phyloP scores from a whole-genome alignment of 1,139 yeast genomes.

The Hyphopichia buzzinii region DNA sequence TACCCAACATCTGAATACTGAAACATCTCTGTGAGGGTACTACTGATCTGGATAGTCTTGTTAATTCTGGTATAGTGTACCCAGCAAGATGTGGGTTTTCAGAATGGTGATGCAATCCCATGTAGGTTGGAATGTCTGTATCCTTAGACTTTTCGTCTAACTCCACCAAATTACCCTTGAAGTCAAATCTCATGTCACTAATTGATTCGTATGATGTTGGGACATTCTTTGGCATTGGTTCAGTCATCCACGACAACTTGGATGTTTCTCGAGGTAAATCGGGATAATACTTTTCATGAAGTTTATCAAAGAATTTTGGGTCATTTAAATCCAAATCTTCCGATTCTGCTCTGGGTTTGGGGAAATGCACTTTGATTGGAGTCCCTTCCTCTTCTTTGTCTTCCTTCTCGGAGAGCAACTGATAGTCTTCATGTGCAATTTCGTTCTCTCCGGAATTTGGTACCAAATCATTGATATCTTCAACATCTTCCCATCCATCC shows the following conservation, averaged over 20 bases:
- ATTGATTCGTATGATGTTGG: conserved; percentile 58
- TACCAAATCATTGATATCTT: conserved; percentile 31
- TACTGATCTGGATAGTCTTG: conserved; percentile 75
- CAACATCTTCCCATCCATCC: conserved; percentile 43
- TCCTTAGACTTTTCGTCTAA: conserved; percentile 37
- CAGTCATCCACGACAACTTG: conserved; percentile 86
- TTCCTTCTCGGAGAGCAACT: conserved; percentile 32
- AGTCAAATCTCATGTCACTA: conserved; percentile 79
- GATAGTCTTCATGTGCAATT: conserved; percentile 47
- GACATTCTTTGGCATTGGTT: conserved; percentile 51
- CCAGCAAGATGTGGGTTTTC: conserved; percentile 90
- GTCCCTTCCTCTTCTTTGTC: conserved; percentile 24
- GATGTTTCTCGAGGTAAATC: conserved; percentile 81
- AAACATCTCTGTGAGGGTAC: conserved; percentile 84
- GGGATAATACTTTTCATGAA: conserved; percentile 86
- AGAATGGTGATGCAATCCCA: conserved; percentile 91
- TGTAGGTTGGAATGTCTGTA: conserved; percentile 47
- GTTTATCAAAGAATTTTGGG: conserved; percentile 72
- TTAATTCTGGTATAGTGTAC: conserved; percentile 79
- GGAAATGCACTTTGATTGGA: conserved; percentile 55
- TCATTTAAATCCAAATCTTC: conserved; percentile 60
- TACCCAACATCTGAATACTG: conserved; percentile 83
- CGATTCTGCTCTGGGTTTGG: conserved; percentile 40
- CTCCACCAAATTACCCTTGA: conserved; percentile 71
- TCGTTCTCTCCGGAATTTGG: conserved; percentile 20